Base-by-base conservation (phyloP, 1,139 yeast genomes). In the Lodderomyces beijingensis region DNA sequence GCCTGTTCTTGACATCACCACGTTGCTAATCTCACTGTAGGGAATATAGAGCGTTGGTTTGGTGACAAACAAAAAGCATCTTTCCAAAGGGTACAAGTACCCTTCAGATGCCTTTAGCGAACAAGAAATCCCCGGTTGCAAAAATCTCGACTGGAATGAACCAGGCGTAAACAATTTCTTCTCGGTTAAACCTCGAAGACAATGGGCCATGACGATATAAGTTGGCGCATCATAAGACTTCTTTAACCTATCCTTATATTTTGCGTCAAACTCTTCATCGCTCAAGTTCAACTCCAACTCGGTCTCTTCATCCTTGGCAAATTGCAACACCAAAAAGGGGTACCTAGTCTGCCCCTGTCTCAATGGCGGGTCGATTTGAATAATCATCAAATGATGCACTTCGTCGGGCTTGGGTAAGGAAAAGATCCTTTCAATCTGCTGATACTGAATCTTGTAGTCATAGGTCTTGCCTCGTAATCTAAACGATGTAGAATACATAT, bases 41-140 rank as follows among this genome's bases (percentile, higher is more conserved):
- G 97, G 96, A 43, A 91, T 85, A 56, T 86, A 85, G 28, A 91
- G 77, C 0, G 97, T 88, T 32, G 98, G 96, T 56, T 93, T 93
- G 20, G 96, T 89, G 27, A 91, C 82, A 55, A 91, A 91, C 45
- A 91, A 65, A 53, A 91, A 79, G 37, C 95, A 86, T 59, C 87
- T 84, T 45, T 93, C 98, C 41, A 91, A 71, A 13, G 95, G 89
- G 57, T 85, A 91, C 39, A 91, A 64, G 48, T 87, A 84, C 25
- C 98, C 98, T 62, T 91, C 98, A 33, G 87, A 84, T 0, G 97
- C 98, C 59, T 89, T 91, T 47, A 87, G 75, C 11, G 96, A 86
- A 62, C 98, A 89, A 14, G 88, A 72, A 30, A 91, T 80, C 8
- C 95, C 96, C 8, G 95, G 85, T 49, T 84, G 91, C 28, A 73